phyloP scores from a whole-genome alignment of 139 green algal genomes.

The Pycnococcus provasolii region DNA sequence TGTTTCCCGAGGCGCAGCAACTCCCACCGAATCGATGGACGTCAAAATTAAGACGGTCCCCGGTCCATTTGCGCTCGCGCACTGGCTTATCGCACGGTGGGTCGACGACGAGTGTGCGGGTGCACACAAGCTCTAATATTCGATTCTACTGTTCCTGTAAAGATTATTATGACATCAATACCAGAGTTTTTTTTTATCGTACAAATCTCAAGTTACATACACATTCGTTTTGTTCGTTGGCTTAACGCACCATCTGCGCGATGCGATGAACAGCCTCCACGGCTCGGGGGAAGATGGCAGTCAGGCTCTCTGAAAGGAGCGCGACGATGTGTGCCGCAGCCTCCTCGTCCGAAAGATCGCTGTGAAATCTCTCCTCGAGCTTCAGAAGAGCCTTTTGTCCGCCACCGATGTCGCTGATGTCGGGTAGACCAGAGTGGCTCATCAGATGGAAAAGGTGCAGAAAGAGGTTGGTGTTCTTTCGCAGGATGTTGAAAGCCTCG shows the following conservation, averaged over 20 bases:
- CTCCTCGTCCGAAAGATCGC: constrained; percentile 79
- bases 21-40: too few species aligned
- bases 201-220: too few species aligned
- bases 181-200: too few species aligned
- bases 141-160: too few species aligned
- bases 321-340: constrained; percentile 77
- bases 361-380: constrained; percentile 81
- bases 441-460: constrained; percentile 92
- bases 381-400: constrained; percentile 86
- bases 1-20: too few species aligned
- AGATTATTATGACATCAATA: too few species aligned
- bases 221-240: too few species aligned
- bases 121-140: too few species aligned
- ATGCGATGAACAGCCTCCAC: constrained; percentile 82
- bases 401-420: constrained; percentile 31
- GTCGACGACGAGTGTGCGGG: too few species aligned
- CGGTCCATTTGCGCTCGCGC: too few species aligned
- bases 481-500: constrained; percentile 96
- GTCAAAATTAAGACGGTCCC: too few species aligned
- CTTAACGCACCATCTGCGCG: constrained; percentile 62
- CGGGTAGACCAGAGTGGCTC: constrained; percentile 56
- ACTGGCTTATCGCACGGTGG: too few species aligned
- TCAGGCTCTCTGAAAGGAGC: constrained; percentile 76
- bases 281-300: constrained; percentile 78
- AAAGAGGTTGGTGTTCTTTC: constrained; percentile 82